Percentiles rank a stretch among this genome's conserved stretches.
These are phyloP conservation scores for Thermothielavioides terrestris DNA, from an alignment of 495 filamentous ascomycete genomes.

Conservation along the genomic window DNA sequence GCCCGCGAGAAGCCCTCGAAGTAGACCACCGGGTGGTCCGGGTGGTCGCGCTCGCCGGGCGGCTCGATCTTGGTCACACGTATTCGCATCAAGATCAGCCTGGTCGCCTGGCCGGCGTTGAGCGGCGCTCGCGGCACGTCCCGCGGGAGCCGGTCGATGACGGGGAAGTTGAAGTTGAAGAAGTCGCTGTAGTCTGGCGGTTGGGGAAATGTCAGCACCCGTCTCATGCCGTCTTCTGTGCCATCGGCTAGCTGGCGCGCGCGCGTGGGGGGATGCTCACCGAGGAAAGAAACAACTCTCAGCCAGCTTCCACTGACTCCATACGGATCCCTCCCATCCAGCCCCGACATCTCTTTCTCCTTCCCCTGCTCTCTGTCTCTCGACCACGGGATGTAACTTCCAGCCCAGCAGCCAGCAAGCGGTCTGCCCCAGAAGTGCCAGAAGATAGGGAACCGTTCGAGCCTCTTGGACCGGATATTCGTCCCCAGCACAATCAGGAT, in stretches of 20 bases:
- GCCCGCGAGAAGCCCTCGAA: slow-evolving; percentile 49
- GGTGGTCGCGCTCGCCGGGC: slow-evolving; percentile 38
- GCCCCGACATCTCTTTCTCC: slow-evolving; percentile 1
- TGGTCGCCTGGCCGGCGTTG: slow-evolving; percentile 48
- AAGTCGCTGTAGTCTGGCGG: slow-evolving; percentile 56
- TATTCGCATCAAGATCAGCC: slow-evolving; percentile 56
- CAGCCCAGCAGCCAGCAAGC: slow-evolving; percentile 44
- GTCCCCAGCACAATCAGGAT: slow-evolving; percentile 51
- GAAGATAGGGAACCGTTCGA: slow-evolving; percentile 35
- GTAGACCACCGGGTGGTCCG: slow-evolving; percentile 47
- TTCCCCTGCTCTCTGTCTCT: slow-evolving; percentile 3
- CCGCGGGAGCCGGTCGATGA: slow-evolving; percentile 17
- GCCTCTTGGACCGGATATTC: slow-evolving; percentile 42
- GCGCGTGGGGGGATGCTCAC: background rate
- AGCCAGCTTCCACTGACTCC: slow-evolving; percentile 52
- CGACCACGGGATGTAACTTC: slow-evolving; percentile 34
- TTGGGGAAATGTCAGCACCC: too few species aligned
- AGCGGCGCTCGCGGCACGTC: slow-evolving; percentile 42
- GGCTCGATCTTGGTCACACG: slow-evolving; percentile 43
- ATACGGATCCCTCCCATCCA: slow-evolving; percentile 50
- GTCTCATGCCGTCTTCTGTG: too few species aligned
- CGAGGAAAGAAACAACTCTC: slow-evolving; percentile 46
- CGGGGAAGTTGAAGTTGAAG: slow-evolving; percentile 51
- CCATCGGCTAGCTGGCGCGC: background rate
- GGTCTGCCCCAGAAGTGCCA: slow-evolving; percentile 41